Evolutionary conservation across 83 land plant genomes (phyloP).

Genomic region (Picea abies): DNA sequence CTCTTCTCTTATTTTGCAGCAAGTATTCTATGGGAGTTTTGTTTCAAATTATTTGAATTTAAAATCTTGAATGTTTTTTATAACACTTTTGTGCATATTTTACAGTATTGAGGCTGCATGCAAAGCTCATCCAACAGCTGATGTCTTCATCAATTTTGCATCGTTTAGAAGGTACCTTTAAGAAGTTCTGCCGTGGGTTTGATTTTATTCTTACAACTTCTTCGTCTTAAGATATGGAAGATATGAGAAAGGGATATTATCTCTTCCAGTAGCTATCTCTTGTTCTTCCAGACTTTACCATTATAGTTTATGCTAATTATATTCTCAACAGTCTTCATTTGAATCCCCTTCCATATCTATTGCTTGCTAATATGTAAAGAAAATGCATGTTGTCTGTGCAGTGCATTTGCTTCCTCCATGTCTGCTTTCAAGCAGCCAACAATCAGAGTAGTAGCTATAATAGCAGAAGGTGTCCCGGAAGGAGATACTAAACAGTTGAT

Average conservation of each 20-base stretch:
- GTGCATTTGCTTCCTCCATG: conserved; percentile 97
- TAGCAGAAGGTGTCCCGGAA: conserved; percentile 99
- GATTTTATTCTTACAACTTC: not conserved
- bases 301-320: not conserved
- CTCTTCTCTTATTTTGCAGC: conserved; percentile 19
- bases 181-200: not conserved
- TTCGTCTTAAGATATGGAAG: not conserved
- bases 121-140: conserved; percentile 94
- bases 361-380: not conserved
- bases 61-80: not conserved
- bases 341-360: not conserved
- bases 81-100: not conserved
- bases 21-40: not conserved
- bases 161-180: conserved; percentile 80
- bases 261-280: not conserved
- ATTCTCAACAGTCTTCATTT: not conserved
- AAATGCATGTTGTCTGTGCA: conserved; percentile 25
- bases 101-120: conserved; percentile 83
- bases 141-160: conserved; percentile 98
- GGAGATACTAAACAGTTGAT: conserved; percentile 36
- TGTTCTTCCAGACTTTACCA: not conserved
- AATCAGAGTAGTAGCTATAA: conserved; percentile 90
- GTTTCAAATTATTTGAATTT: not conserved
- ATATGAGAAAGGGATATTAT: not conserved
- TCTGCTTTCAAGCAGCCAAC: conserved; percentile 95